Percentiles rank a stretch among this genome's conserved stretches.
phyloP scores from a whole-genome alignment of 192 early-diverging fungal genomes.

The Rhizoclosmatium sp. region DNA sequence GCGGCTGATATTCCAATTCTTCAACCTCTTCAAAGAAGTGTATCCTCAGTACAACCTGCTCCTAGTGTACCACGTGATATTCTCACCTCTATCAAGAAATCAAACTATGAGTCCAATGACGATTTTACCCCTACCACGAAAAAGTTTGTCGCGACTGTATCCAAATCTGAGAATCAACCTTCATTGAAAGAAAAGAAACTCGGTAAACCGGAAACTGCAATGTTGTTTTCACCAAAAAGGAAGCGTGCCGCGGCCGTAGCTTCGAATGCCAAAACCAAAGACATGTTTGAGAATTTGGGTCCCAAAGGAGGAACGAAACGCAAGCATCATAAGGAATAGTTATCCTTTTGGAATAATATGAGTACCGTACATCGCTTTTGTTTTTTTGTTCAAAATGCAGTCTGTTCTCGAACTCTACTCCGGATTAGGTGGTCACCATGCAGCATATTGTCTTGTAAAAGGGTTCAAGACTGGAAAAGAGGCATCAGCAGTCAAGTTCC shows the following conservation, averaged over 20 bases:
- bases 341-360: too few relatives aligned
- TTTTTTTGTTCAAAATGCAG: constrained; percentile 19
- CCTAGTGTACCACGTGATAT: too few relatives aligned
- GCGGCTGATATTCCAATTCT: too few relatives aligned
- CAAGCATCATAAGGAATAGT: too few relatives aligned
- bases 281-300: constrained; percentile 20
- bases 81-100: too few relatives aligned
- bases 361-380: constrained; percentile 28
- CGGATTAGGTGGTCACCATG: constrained; percentile 65
- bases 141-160: too few relatives aligned
- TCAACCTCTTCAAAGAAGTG: too few relatives aligned
- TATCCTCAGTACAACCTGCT: too few relatives aligned
- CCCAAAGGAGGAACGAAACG: constrained; percentile 21
- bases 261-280: constrained; percentile 25
- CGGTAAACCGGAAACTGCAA: not conserved
- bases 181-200: not conserved
- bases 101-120: too few relatives aligned
- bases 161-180: not conserved
- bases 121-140: too few relatives aligned
- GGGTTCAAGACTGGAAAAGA: constrained; percentile 50
- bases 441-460: constrained; percentile 36
- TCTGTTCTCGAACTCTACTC: constrained; percentile 60
- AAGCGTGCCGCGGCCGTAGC: constrained; percentile 12
- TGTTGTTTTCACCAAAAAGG: not conserved
- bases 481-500: constrained; percentile 51